A percentile compares a stretch with the other conserved stretches of the same genome.
These are phyloP conservation scores for Triticum urartu DNA, from an alignment of 176 grass and related monocot species.

Conservation along the genomic window DNA sequence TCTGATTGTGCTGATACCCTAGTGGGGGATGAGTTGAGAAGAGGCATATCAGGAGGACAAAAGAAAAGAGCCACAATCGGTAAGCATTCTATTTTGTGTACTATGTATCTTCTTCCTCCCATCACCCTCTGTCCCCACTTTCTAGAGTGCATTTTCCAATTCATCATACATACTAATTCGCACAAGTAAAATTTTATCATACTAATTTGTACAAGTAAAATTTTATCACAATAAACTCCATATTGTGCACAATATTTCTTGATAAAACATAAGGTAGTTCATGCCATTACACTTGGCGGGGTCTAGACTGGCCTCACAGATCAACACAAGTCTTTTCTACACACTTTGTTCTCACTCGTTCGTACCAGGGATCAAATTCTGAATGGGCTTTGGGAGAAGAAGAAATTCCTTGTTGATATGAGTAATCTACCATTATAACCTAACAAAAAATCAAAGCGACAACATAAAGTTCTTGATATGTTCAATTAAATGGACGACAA, in stretches of 20 bases:
- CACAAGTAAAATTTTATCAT: not conserved
- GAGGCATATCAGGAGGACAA: conserved; percentile 54
- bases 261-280: too few species aligned
- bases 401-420: too few species aligned
- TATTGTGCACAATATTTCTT: not conserved
- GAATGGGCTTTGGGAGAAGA: too few species aligned
- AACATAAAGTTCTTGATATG: not conserved
- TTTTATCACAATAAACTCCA: not conserved
- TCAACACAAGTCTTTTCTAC: too few species aligned
- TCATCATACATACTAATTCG: not conserved
- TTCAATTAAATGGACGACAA: not conserved
- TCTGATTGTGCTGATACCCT: conserved; percentile 43
- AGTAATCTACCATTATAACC: not conserved
- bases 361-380: too few species aligned
- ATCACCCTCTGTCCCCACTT: not conserved
- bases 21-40: conserved; percentile 47
- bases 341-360: too few species aligned
- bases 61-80: conserved; percentile 56
- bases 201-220: too few species aligned
- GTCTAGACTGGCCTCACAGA: too few species aligned
- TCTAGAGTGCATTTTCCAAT: not conserved
- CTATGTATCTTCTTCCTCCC: not conserved
- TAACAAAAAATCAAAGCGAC: not conserved
- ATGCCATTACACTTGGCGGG: too few species aligned
- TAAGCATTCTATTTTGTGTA: not conserved